Conservation (phyloP, 2,329 filamentous ascomycete genomes). For the Elsinoe perseae region DNA sequence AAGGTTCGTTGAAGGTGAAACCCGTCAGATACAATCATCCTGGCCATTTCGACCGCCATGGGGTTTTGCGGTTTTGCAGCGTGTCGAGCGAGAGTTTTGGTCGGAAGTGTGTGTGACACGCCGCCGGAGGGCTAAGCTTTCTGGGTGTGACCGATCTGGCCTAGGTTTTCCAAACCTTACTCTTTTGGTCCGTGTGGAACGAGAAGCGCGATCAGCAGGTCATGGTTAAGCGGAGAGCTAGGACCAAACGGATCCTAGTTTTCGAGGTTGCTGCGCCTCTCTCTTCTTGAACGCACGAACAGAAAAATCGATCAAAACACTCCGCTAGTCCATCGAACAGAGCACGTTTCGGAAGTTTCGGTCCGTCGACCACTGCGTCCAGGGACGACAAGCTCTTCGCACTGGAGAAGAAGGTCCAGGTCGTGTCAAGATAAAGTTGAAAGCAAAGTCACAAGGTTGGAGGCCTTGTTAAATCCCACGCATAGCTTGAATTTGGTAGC, state of each 20-base stretch:
- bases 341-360: conserved; percentile 1
- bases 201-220: background rate
- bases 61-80: background rate
- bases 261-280: background rate
- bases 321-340: background rate
- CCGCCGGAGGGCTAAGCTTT: background rate
- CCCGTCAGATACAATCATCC: background rate
- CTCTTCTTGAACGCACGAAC: background rate
- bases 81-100: conserved; percentile 4
- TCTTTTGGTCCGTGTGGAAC: background rate
- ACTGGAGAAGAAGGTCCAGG: background rate
- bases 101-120: background rate
- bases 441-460: background rate
- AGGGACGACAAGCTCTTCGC: background rate
- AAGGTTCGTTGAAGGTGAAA: background rate
- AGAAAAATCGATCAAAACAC: conserved; percentile 7
- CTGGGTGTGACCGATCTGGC: background rate
- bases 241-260: background rate
- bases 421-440: background rate
- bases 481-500: background rate
- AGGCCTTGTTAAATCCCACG: background rate
- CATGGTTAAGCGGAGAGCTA: conserved; percentile 2
- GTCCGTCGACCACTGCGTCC: background rate
- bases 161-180: background rate
- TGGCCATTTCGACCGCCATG: background rate